Evolutionary conservation across 345 rosid species (phyloP).

Genomic region (Brassica nigra): DNA sequence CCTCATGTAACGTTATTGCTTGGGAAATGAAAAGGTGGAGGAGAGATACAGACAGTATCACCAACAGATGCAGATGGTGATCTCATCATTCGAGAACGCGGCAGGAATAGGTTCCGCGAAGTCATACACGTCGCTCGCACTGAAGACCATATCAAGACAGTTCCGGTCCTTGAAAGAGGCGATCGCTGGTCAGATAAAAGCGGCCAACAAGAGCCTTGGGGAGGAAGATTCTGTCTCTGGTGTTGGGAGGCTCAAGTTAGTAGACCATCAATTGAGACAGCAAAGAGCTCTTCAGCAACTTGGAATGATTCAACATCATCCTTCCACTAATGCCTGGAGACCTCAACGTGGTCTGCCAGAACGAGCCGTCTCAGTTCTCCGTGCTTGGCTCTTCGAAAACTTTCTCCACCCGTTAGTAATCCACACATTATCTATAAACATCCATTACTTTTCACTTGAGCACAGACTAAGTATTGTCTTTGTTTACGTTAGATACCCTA

Average conservation of each 20-base stretch:
- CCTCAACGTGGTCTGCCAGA: constrained; percentile 98
- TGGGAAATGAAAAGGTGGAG: constrained; percentile 62
- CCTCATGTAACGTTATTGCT: constrained; percentile 26
- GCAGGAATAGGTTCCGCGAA: constrained; percentile 87
- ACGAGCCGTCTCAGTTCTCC: constrained; percentile 90
- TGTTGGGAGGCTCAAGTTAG: constrained; percentile 82
- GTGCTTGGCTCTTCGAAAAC: constrained; percentile 98
- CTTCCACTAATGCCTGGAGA: constrained; percentile 85
- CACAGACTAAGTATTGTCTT: constrained; percentile 7
- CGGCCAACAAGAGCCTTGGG: constrained; percentile 82
- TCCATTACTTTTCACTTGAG: neutral
- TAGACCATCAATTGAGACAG: constrained; percentile 89
- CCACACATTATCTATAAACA: neutral
- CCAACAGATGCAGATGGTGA: constrained; percentile 92
- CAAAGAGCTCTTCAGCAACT: constrained; percentile 93
- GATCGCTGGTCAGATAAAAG: constrained; percentile 77
- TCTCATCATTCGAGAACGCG: constrained; percentile 78
- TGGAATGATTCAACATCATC: constrained; percentile 88
- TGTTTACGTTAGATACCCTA: constrained; percentile 69
- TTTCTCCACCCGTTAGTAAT: constrained; percentile 90
- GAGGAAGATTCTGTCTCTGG: constrained; percentile 67
- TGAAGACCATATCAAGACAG: constrained; percentile 93
- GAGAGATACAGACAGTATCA: constrained; percentile 96
- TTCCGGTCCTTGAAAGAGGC: constrained; percentile 91
- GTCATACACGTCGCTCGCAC: constrained; percentile 86